A percentile compares a stretch with the other conserved stretches of the same genome.
Evolutionary conservation across 306 rosid genomes (phyloP).

Genomic region (Quercus glauca): DNA sequence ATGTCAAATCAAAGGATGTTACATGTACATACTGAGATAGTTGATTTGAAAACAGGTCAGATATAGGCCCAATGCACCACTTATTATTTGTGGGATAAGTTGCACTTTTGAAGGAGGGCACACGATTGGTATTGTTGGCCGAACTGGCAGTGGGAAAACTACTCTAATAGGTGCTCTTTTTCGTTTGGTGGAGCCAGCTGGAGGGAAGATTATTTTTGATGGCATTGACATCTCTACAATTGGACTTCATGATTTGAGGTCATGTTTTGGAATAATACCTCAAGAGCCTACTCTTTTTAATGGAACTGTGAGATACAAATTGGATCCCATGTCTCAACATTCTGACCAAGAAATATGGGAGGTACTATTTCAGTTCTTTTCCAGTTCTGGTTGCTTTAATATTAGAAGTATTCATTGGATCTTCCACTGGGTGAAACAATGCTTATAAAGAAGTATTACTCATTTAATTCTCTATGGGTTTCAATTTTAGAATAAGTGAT

Average conservation of each 20-base stretch:
- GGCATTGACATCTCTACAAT: conserved; percentile 65
- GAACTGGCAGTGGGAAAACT: conserved; percentile 57
- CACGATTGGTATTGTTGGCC: conserved; percentile 55
- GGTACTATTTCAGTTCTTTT: conserved; percentile 30
- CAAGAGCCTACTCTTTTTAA: conserved; percentile 89
- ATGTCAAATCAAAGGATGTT: too few species aligned
- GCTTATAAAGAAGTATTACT: neutral
- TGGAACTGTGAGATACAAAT: conserved; percentile 73
- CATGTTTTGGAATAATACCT: conserved; percentile 70
- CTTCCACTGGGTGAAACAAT: neutral
- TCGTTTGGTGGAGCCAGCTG: conserved; percentile 71
- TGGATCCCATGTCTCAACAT: conserved; percentile 69
- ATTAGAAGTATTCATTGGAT: neutral
- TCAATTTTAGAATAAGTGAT: neutral
- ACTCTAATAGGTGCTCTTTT: conserved; percentile 64
- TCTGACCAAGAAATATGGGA: conserved; percentile 74
- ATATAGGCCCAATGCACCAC: conserved; percentile 42
- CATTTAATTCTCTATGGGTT: neutral
- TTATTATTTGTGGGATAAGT: conserved; percentile 49
- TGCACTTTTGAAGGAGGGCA: conserved; percentile 62
- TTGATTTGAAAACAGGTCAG: conserved; percentile 33
- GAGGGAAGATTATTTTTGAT: conserved; percentile 63
- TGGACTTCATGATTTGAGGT: conserved; percentile 89
- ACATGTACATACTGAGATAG: neutral
- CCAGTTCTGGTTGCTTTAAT: neutral